Conservation (phyloP, 768 basidiomycete genomes). For the Gloeostereum incarnatum region DNA sequence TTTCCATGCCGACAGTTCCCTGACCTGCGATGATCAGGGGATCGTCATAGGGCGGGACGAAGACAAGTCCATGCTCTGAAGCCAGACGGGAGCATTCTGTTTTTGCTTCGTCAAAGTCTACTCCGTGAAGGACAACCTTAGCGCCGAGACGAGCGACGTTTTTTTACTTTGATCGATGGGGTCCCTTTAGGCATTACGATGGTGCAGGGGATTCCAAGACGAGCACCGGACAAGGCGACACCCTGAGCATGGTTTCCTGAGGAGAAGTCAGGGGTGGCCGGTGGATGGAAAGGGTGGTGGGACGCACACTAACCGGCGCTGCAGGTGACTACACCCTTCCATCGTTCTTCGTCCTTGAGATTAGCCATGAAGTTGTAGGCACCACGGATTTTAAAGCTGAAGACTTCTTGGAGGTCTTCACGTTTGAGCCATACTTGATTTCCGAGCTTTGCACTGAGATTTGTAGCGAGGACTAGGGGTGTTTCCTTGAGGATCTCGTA, state of each 20-base stretch:
- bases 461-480: constrained; percentile 79
- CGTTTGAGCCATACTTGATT: constrained; percentile 95
- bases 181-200: constrained; percentile 98
- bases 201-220: constrained; percentile 88
- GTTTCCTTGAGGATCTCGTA: constrained; percentile 88
- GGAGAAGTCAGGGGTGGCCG: constrained; percentile 6
- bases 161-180: constrained; percentile 90
- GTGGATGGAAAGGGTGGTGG: constrained; percentile 10
- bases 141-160: constrained; percentile 94
- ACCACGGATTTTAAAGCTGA: constrained; percentile 97
- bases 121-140: constrained; percentile 86
- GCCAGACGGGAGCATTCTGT: constrained; percentile 87
- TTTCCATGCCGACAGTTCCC: constrained; percentile 91
- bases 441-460: constrained; percentile 80
- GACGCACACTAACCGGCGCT: constrained; percentile 87
- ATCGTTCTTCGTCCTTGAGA: constrained; percentile 79
- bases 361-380: constrained; percentile 98
- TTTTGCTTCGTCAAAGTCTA: constrained; percentile 95
- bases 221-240: constrained; percentile 88
- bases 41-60: constrained; percentile 97
- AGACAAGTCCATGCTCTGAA: constrained; percentile 62
- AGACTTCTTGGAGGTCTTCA: constrained; percentile 95
- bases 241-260: constrained; percentile 98
- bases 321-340: constrained; percentile 97
- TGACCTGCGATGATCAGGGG: constrained; percentile 96